Evolutionary conservation across 1,284 basidiomycete genomes (phyloP), one percentile per base, ranked within the genome.

Genomic region (Irpex rosettiformis): DNA sequence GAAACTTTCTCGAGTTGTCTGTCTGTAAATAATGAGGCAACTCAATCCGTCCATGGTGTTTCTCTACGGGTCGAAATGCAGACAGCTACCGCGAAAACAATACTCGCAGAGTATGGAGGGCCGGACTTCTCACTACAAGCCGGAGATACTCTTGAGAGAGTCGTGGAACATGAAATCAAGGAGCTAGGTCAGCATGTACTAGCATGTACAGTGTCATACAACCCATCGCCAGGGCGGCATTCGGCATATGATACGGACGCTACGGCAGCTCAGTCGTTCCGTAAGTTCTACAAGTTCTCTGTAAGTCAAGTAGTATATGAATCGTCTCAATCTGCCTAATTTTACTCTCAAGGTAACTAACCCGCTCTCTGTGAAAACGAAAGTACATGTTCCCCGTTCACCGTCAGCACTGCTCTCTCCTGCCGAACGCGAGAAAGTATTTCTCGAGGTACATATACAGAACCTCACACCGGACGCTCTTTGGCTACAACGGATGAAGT

Each of bases 221-320:
- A 79, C 18, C 72, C 86, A 24, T 88, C 89, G 4, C 77, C 79
- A 22, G 79, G 79, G 61, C 72, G 77, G 56, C 78, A 80, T 13
- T 74, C 78, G n/a, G 53, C 62, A 6, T 69, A 78, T 11, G 70
- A 75, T 1, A 78, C 82, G 47, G 79, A 81, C 47, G 86, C 89
- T 66, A 80, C 85, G 3, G 74, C 69, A 28, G 62, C 88, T 29
- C 84, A 89, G 68, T 86, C 85, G 30, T 92, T 94, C 69, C 82
- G 89, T 60, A 92, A 94, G 69, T 94, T 92, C 73, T 91, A 94
- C 76, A 94, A 93, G 71, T 95, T 94, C 71, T 84, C 82, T 42
- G 93, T 93, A 68, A 70, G 89, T 81, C 10, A 16, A 28, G 33
- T 29, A 18, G 51, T 43, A 18, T 57, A 2, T n/a, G 21, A 33